phyloP scores from a whole-genome alignment of 2,329 filamentous ascomycete genomes.

The Penicillium sp. region DNA sequence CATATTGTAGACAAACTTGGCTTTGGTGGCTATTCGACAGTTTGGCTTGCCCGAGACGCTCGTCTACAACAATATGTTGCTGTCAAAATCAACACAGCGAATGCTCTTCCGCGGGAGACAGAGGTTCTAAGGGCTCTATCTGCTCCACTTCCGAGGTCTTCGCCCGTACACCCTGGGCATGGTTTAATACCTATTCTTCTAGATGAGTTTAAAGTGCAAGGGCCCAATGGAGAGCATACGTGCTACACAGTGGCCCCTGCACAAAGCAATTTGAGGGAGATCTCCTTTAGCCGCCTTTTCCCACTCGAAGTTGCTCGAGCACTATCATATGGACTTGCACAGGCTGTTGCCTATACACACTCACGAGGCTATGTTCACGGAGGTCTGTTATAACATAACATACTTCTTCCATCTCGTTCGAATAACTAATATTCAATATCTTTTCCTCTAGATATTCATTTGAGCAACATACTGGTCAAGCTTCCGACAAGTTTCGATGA shows the following conservation, averaged over 20 bases:
- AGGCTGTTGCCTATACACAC: constrained; percentile 19
- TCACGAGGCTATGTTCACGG: constrained; percentile 26
- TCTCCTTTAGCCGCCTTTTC: constrained; percentile 26
- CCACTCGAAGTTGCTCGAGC: constrained; percentile 27
- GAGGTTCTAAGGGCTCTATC: constrained; percentile 19
- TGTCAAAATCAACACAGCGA: constrained; percentile 27
- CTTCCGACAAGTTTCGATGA: constrained; percentile 24
- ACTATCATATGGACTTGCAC: constrained; percentile 18
- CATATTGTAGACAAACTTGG: constrained; percentile 41
- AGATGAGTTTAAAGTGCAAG: constrained; percentile 27
- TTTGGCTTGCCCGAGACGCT: constrained; percentile 40
- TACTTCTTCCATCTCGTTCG: constrained; percentile 1
- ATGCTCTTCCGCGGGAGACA: constrained; percentile 16
- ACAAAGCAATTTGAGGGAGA: constrained; percentile 25
- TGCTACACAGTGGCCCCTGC: constrained; percentile 27
- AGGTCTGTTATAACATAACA: constrained; percentile 8
- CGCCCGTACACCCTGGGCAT: constrained; percentile 2
- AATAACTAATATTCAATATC: neutral
- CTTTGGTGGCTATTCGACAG: constrained; percentile 40
- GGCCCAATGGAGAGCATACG: constrained; percentile 26
- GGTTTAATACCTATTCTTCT: constrained; percentile 8
- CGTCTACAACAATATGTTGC: constrained; percentile 24
- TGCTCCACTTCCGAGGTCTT: neutral
- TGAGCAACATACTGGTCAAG: constrained; percentile 25
- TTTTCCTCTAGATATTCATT: constrained; percentile 27